Evolutionary conservation across 202 grass and related monocot genomes (phyloP), one percentile per base, ranked within the genome.

Genomic region (Zoysia matrella): DNA sequence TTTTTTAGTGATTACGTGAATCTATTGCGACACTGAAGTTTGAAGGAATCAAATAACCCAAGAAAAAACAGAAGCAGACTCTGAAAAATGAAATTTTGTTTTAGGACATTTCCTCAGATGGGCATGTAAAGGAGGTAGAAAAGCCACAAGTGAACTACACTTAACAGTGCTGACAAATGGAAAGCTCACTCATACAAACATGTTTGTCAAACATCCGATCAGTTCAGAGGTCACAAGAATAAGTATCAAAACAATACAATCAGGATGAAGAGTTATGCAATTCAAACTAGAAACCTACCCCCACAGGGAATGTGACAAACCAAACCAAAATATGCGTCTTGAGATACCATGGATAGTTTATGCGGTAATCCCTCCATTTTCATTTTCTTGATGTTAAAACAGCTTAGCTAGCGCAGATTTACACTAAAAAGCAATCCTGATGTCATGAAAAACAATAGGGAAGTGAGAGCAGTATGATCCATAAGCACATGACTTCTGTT

Each of bases 241-340:
- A 71, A 64, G 8, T 64, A 54, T 11, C 11, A 43, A 71, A 85
- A 52, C 0, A 11, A 63, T 40, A 71, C 11, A 77, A 48, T 63
- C 7, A 47, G 47, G 18, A 82, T 15, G 40, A 45, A 47, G 0
- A 8, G 10, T 6, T n/a, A 7, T n/a, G 47, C 46, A 40, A 64
- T 77, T 47, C 18, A 43, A 66, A 65, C 47, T 6, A 65, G 7
- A 52, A 12, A 1, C 75, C 30, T 43, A 52, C 1, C 43, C 11
- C 30, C 30, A 39, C 7, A 53, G 7, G 22, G 14, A 63, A 60
- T 4, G 4, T 49, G 40, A 57, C 45, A 8, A 74, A 50, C 6
- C 14, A 86, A 74, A 57, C 39, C 58, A 73, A 51, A 47, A 57
- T 41, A 11, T 58, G 10, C 5, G 58, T 79, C 70, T 67, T 2